A percentile compares a stretch with the other conserved stretches of the same genome.
phyloP scores from a whole-genome alignment of 306 rosid genomes.

The Castanea sativa region DNA sequence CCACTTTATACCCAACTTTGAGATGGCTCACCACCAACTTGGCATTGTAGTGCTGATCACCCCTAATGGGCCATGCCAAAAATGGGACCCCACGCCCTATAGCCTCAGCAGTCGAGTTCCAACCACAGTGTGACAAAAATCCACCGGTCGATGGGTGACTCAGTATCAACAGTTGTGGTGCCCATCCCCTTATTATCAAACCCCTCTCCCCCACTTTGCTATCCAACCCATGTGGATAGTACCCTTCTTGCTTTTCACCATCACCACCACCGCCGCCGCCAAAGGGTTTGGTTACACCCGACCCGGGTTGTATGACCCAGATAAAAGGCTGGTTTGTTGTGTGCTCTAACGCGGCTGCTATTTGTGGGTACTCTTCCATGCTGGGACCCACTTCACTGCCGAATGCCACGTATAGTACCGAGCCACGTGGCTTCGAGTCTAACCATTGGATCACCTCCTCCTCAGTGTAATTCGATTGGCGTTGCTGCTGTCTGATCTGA shows the following conservation, averaged over 20 bases:
- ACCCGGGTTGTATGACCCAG: conserved; percentile 53
- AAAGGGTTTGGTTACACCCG: conserved; percentile 27
- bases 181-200: conserved; percentile 72
- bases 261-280: neutral
- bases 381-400: conserved; percentile 57
- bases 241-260: conserved; percentile 12
- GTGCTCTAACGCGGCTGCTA: conserved; percentile 44
- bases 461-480: conserved; percentile 35
- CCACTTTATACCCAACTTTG: conserved; percentile 43
- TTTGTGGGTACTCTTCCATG: conserved; percentile 29
- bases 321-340: conserved; percentile 33
- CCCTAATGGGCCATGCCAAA: conserved; percentile 64
- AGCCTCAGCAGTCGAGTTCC: conserved; percentile 72
- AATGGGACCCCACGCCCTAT: conserved; percentile 63
- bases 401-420: conserved; percentile 54
- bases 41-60: conserved; percentile 55
- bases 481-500: conserved; percentile 27
- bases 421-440: conserved; percentile 45
- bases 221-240: conserved; percentile 42
- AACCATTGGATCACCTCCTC: conserved; percentile 59
- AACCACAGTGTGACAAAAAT: conserved; percentile 68
- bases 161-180: conserved; percentile 72
- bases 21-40: conserved; percentile 45
- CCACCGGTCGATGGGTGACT: conserved; percentile 73
- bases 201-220: conserved; percentile 42